phyloP scores from a whole-genome alignment of 2,329 filamentous ascomycete genomes.

The Hymenoscyphus infarciens region DNA sequence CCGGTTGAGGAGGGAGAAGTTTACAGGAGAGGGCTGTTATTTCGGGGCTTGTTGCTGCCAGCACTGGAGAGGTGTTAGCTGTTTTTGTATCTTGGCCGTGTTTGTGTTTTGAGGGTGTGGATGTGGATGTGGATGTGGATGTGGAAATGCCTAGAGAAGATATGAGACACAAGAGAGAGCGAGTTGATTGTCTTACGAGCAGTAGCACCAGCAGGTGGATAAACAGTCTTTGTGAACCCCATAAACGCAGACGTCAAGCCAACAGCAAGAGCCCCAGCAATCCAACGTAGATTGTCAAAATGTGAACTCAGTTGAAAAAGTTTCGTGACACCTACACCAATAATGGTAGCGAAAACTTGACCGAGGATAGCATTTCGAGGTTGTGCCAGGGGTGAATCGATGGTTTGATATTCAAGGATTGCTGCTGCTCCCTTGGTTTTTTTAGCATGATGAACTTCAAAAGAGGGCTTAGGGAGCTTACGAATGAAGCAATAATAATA shows the following conservation, averaged over 20 bases:
- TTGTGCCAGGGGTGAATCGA: constrained; percentile 69
- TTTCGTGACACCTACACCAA: constrained; percentile 61
- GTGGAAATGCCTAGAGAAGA: background rate
- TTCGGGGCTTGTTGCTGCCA: constrained; percentile 59
- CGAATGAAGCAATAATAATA: constrained; percentile 67
- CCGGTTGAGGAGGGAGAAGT: too few species aligned
- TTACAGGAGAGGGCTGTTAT: constrained; percentile 54
- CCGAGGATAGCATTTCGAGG: constrained; percentile 66
- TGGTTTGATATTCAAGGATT: constrained; percentile 70
- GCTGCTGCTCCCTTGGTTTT: constrained; percentile 59
- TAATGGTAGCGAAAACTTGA: constrained; percentile 59
- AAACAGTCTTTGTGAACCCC: constrained; percentile 67
- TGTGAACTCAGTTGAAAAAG: constrained; percentile 52
- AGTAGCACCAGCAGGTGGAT: constrained; percentile 73
- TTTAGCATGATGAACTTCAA: background rate
- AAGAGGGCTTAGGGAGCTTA: constrained; percentile 41
- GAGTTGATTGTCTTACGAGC: constrained; percentile 37
- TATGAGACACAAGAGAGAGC: background rate
- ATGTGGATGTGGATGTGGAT: background rate
- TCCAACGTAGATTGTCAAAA: constrained; percentile 54
- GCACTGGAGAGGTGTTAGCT: constrained; percentile 36
- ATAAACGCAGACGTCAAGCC: constrained; percentile 61
- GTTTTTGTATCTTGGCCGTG: background rate
- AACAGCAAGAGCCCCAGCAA: constrained; percentile 63
- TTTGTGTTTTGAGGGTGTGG: background rate